A percentile compares a stretch with the other conserved stretches of the same genome.
These are phyloP conservation scores for Globisporangium paddicum DNA, from an alignment of 352 stramenopile species.

Conservation along the genomic window DNA sequence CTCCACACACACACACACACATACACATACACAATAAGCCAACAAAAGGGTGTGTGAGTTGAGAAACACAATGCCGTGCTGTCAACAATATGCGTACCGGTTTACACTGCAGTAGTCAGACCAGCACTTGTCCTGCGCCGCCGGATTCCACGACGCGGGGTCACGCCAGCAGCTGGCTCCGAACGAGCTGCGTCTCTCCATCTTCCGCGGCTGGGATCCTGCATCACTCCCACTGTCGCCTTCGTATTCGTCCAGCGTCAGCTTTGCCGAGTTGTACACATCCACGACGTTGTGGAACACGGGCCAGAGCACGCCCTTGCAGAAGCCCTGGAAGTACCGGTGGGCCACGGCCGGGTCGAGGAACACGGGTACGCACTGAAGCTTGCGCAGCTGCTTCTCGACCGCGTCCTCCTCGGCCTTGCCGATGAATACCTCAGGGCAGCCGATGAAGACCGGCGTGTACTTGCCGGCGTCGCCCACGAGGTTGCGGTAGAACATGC, in stretches of 20 bases:
- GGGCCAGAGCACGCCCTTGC: slow-evolving; percentile 97
- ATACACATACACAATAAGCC: too few species aligned
- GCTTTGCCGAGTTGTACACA: slow-evolving; percentile 89
- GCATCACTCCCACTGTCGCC: neutral
- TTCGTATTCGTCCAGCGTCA: slow-evolving; percentile 45
- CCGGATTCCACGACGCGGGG: slow-evolving; percentile 74
- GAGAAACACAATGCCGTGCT: too few species aligned
- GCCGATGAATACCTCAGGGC: slow-evolving; percentile 67
- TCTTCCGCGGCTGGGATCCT: neutral
- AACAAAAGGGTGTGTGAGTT: too few species aligned
- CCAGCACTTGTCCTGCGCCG: slow-evolving; percentile 74
- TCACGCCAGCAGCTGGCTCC: slow-evolving; percentile 37
- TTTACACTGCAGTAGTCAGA: slow-evolving; percentile 80
- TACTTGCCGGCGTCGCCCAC: slow-evolving; percentile 46
- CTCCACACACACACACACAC: too few species aligned
- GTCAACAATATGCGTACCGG: too few species aligned
- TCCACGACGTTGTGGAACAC: slow-evolving; percentile 97
- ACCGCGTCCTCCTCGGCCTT: slow-evolving; percentile 55
- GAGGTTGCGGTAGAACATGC: slow-evolving; percentile 75
- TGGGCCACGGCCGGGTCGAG: slow-evolving; percentile 84
- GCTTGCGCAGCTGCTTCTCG: slow-evolving; percentile 71
- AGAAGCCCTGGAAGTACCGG: slow-evolving; percentile 92
- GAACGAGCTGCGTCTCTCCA: slow-evolving; percentile 6
- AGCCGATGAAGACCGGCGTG: slow-evolving; percentile 64
- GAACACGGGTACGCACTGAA: slow-evolving; percentile 96